Evolutionary conservation across 2,329 filamentous ascomycete species (phyloP).

Genomic region (Leptodontidium sp.): DNA sequence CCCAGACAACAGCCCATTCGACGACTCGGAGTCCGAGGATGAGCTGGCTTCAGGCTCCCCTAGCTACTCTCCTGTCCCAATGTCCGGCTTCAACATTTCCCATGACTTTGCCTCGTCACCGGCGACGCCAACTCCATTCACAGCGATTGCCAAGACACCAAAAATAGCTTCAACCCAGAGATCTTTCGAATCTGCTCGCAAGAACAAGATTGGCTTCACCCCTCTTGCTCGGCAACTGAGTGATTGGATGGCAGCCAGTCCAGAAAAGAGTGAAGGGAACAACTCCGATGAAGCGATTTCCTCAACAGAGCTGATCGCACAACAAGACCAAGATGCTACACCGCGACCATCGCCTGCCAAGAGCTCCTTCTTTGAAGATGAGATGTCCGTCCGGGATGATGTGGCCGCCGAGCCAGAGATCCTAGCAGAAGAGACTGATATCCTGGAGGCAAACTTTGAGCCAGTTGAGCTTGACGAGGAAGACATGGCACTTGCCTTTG

Average conservation of each 20-base stretch:
- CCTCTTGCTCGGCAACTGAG: conserved; percentile 68
- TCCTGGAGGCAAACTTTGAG: conserved; percentile 51
- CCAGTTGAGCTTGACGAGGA: conserved; percentile 60
- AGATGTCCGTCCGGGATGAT: conserved; percentile 59
- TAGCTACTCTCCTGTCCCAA: conserved; percentile 41
- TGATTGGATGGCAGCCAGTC: conserved; percentile 69
- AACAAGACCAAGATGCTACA: conserved; percentile 12
- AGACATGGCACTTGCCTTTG: conserved; percentile 63
- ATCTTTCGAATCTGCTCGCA: conserved; percentile 22
- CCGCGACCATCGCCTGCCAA: conserved; percentile 48
- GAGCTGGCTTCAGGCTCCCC: conserved; percentile 52
- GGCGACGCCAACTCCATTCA: conserved; percentile 53
- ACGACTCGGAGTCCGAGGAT: conserved; percentile 64
- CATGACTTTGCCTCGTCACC: conserved; percentile 47
- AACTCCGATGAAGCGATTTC: conserved; percentile 29
- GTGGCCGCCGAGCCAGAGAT: conserved; percentile 45
- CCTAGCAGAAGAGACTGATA: conserved; percentile 49
- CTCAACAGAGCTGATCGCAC: conserved; percentile 18
- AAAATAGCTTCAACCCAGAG: conserved; percentile 27
- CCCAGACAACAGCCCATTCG: conserved; percentile 56
- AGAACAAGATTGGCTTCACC: conserved; percentile 63
- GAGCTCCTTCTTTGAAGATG: conserved; percentile 67
- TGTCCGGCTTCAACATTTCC: conserved; percentile 41
- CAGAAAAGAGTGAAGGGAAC: conserved; percentile 51
- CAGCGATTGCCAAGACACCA: conserved; percentile 36